Base-by-base conservation (phyloP, 352 stramenopile genomes). In the Phytopythium chamaehyphon region DNA sequence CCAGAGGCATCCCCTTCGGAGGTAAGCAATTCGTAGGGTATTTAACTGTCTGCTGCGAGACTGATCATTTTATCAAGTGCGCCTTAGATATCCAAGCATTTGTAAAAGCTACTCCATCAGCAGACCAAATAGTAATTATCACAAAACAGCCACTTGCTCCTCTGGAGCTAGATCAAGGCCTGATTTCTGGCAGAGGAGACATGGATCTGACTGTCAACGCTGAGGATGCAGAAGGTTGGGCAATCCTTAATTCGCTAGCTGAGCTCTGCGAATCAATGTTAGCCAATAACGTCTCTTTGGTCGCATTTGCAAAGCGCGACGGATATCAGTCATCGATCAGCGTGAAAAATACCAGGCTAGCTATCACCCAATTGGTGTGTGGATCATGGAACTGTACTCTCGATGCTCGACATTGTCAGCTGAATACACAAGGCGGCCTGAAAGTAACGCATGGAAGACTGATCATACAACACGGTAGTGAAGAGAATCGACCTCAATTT, bases 331-430 rank as follows among this genome's bases (percentile, higher is more conserved):
- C 51, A 5, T 43, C 51, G 1, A 22, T 82, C 33, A 64, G 40
- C 14, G 24, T 82, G 2, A 73, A 72, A 33, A 61, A 76, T 35
- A 80, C 66, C 19, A 69, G 45, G 16, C 45, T 76, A 7, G 55
- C 45, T 4, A 63, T 83, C 7, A 44, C 33, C 4, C 69, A 83
- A 38, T 45, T 73, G n/a, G n/a, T 78, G 0, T 85, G 73, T 3
- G 73, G 73, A 6, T 59, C 73, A 1, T 19, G 66, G n/a, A 42
- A 59, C 9, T 44, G 48, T 2, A 33, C 56, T 21, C 47, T 18
- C 14, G 6, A 33, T 33, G 23, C 16, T 3, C 40, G 11, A 19
- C 3, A 16, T 45, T 38, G 16, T 26, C 4, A n/a, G n/a, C 2
- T 40, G 11, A 43, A 54, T 21, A 47, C 52, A 24, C 31, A 19